A percentile compares a stretch with the other conserved stretches of the same genome.
These are phyloP conservation scores for Plenodomus biglobosus DNA, from an alignment of 2,329 filamentous ascomycete species.

Conservation along the genomic window DNA sequence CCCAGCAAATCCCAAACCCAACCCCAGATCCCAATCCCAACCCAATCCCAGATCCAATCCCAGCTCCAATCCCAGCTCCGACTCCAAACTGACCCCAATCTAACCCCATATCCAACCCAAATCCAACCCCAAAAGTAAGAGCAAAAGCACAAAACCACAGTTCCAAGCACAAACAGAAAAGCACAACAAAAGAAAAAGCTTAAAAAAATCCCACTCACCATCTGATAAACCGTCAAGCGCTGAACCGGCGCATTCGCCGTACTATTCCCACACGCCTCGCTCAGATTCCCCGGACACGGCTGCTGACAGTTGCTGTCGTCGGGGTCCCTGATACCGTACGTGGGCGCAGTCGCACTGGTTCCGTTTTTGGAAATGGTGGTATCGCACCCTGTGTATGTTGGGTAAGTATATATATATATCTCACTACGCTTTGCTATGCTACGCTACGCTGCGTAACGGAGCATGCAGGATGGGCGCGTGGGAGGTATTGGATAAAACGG, in stretches of 20 bases:
- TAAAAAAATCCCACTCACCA: neutral
- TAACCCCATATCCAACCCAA: too few species aligned
- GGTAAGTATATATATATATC: neutral
- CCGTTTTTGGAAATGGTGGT: constrained; percentile 1
- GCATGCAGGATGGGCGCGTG: too few species aligned
- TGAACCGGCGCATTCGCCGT: too few species aligned
- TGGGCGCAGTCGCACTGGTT: neutral
- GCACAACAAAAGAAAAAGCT: neutral
- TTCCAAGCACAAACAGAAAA: neutral
- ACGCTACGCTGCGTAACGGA: too few species aligned
- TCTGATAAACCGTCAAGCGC: neutral
- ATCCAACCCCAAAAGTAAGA: neutral
- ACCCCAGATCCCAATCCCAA: too few species aligned
- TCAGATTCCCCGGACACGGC: neutral
- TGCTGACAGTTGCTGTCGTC: neutral
- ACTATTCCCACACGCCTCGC: constrained; percentile 1
- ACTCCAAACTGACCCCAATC: too few species aligned
- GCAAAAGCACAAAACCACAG: neutral
- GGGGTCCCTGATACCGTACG: neutral
- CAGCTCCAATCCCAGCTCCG: too few species aligned
- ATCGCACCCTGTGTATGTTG: neutral
- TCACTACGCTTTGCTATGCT: too few species aligned
- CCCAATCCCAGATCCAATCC: too few species aligned
- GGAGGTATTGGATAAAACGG: neutral
- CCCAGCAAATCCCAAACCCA: too few species aligned